Percentiles rank a stretch among this genome's conserved stretches.
These are phyloP conservation scores for Scutellaria galericulata DNA, from an alignment of 257 asterid genomes.

Conservation along the genomic window DNA sequence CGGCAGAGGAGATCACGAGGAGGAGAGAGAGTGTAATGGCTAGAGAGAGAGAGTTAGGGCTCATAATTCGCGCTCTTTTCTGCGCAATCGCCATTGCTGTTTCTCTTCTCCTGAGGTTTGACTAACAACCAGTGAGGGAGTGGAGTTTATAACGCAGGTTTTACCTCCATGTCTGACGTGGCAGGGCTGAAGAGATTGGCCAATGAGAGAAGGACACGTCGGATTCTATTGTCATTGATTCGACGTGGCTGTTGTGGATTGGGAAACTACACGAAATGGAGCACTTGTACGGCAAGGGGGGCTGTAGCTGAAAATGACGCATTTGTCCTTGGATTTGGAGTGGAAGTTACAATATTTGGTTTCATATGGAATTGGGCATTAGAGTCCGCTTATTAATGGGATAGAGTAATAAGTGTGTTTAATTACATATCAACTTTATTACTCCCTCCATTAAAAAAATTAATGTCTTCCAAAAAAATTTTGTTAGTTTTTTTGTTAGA, in stretches of 20 bases:
- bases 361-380: too few species aligned
- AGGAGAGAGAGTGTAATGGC: conserved; percentile 53
- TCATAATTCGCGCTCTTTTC: conserved; percentile 40
- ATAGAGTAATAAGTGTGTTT: too few species aligned
- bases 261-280: conserved; percentile 45
- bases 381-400: too few species aligned
- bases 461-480: too few species aligned
- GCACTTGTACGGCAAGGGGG: neutral
- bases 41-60: conserved; percentile 52
- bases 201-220: conserved; percentile 1
- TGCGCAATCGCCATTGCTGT: conserved; percentile 58
- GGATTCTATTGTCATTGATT: conserved; percentile 38
- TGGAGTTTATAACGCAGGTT: conserved; percentile 25
- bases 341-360: too few species aligned
- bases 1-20: conserved; percentile 58
- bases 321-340: neutral
- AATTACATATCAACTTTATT: too few species aligned
- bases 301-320: neutral
- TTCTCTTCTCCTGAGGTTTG: neutral
- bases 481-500: too few species aligned
- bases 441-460: too few species aligned
- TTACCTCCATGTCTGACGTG: conserved; percentile 43
- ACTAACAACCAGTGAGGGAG: neutral
- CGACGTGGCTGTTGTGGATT: conserved; percentile 53
- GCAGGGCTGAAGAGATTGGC: conserved; percentile 14